Evolutionary conservation across 169 alveolate genomes (phyloP), one percentile per base, ranked within the genome.

Genomic region (Eimeria necatrix): DNA sequence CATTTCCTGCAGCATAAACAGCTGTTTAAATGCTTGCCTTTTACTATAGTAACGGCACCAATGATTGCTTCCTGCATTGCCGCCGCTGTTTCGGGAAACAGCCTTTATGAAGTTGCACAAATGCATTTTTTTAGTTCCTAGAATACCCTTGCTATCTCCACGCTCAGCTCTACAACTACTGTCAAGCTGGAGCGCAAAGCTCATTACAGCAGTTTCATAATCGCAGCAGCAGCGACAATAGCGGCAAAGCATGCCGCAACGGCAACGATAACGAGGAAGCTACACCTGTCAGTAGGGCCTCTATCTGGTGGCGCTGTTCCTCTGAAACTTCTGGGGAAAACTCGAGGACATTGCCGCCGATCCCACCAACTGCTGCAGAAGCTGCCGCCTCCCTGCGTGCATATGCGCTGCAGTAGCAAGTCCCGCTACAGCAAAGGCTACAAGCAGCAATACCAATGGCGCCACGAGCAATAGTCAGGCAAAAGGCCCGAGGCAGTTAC

Each of bases 341-440:
- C 70, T 80, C 89, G 20, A 80, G 60, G 71, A 56, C n/a, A 41
- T 46, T 46, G 18, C 71, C 70, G n/a, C 22, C 89, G 14, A 51
- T 0, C 10, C 60, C 89, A 3, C 70, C 89, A 0, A 18, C 89
- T 26, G 89, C 89, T 26, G 48, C 70, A 16, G 70, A 24, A 12
- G 70, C 89, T 9, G 70, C 89, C 20, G 56, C 85, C 49, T 80
- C 70, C 89, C 89, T 80, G 89, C 85, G 41, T 74, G 85, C 85
- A 74, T 7, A 10, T 16, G 1, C 5, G 85, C 59, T 26, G 85
- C 85, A 74, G 85, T 60, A 74, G 85, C 85, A 74, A 41, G 14
- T 4, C 12, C 85, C 14, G 8, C 85, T 9, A 53, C 76, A 68
- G 76, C 76, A 74, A 10, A 56, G 20, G 68, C 12, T 12, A 18